Evolutionary conservation across 192 early-diverging fungal genomes (phyloP).

Genomic region (Gamsiella multidivaricata): DNA sequence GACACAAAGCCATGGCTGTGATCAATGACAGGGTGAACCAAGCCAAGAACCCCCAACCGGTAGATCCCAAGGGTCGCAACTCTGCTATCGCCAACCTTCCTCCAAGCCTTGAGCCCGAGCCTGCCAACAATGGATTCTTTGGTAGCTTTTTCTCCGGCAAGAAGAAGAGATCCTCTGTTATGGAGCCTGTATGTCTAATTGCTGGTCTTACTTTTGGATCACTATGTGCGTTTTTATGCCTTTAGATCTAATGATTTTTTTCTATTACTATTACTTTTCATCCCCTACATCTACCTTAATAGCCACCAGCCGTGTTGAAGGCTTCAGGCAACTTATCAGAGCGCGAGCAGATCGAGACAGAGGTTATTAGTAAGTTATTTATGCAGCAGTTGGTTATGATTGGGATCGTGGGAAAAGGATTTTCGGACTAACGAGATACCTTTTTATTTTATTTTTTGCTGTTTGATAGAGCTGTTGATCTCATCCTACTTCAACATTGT

Average conservation of each 20-base stretch:
- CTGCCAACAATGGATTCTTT: slow-evolving; percentile 87
- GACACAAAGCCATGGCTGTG: slow-evolving; percentile 95
- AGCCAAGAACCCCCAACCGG: slow-evolving; percentile 63
- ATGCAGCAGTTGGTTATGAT: not conserved
- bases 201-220: not conserved
- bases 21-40: slow-evolving; percentile 87
- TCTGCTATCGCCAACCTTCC: slow-evolving; percentile 41
- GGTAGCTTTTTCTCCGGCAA: slow-evolving; percentile 93
- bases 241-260: no score
- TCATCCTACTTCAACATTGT: slow-evolving; percentile 99
- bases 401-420: not conserved
- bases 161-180: slow-evolving; percentile 75
- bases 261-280: no score
- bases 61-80: slow-evolving; percentile 49
- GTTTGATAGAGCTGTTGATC: slow-evolving; percentile 84
- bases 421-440: not conserved
- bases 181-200: slow-evolving; percentile 70
- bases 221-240: no score
- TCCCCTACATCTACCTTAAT: no score
- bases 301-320: slow-evolving; percentile 93
- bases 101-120: slow-evolving; percentile 46
- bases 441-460: not conserved
- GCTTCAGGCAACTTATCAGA: slow-evolving; percentile 96
- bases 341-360: slow-evolving; percentile 96
- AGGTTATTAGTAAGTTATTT: slow-evolving; percentile 91